Evolutionary conservation across 768 basidiomycete species (phyloP), one percentile per base, ranked within the genome.

Genomic region (Infundibulicybe gibba): DNA sequence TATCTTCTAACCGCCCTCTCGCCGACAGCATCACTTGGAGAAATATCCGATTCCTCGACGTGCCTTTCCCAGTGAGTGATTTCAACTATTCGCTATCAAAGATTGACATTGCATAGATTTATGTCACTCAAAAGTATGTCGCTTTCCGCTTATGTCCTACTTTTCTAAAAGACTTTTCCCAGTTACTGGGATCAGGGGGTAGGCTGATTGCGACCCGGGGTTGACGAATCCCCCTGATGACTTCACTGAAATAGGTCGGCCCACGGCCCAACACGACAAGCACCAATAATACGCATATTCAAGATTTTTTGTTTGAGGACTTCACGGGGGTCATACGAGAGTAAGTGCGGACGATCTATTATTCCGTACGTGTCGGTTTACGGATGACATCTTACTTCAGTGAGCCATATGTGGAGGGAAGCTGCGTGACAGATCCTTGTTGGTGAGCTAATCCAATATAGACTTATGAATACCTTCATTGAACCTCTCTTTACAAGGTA

Each of bases 101-200:
- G 40, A 12, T 45, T 4, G 8, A 21, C 13, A n/a, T 14, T 38
- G 16, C 11, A 3, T 37, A 82, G 79, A 83, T 82, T 31, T 81
- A 76, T 51, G 63, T 81, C 13, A 83, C 81, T 1, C 81, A 83
- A 58, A 84, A 82, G 80, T 81, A 57, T 48, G 69, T 54, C 11
- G 6, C 6, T 3, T 6, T 9, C 14, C 9, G 2, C n/a, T 32
- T 16, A 13, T 3, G 9, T 2, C 20, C n/a, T 45, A 40, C 15
- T 17, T n/a, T 15, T 9, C 16, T 15, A 17, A 30, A 44, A n/a
- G 48, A 17, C 0, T 12, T 34, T 20, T 33, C n/a, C 31, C 38
- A 84, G 81, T 61, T 85, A 84, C 53, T 81, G 77, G 79, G 79
- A 84, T 49, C 81, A 83, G 61, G 70, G 64, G 13, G 77, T 77